Base-by-base conservation (phyloP, 2,329 filamentous ascomycete genomes). In the Elsinoe necatrix region DNA sequence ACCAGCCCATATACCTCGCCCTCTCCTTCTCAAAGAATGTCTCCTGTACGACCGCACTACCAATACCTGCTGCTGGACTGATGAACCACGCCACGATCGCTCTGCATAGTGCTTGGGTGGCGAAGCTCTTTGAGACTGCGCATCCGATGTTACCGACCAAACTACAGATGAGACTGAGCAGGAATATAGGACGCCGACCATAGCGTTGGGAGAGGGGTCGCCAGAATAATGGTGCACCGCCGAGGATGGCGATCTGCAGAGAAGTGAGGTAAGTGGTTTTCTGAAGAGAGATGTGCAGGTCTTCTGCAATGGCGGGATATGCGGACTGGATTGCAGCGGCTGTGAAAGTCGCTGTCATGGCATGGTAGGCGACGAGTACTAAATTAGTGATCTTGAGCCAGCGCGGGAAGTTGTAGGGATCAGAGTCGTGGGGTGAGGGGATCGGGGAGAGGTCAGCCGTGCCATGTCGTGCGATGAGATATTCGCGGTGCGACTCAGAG, bases 301-400 rank as follows among this genome's bases (percentile, higher is more conserved):
- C 77, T 21, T 68, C 65, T 1, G 78, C 71, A 27, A 82, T 80
- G 21, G 72, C 69, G 45, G 73, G 71, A 61, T 77, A 82, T 3
- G 79, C 79, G 1, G 75, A 74, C 59, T 78, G 76, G 58, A 81
- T 80, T 2, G 72, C 67, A 0, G 77, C 71, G 1, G 79, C 77
- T 0, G 72, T 77, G 59, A 81, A 80, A 0, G 77, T 78, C 50
- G 72, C 70, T 74, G 81, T 81, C 65, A 75, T 75, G 12, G 77
- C 77, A 50, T 61, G 60, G 45, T 67, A 67, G 21, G 78, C 76
- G 14, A 83, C 78, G 8, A 82, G 72, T 9, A 74, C 57, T 0
- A 83, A 67, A 58, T 82, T 80, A 55, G 69, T 57, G 0, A 70
- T 65, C 76, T 81, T 82, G 77, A 77, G 79, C 73, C 76, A 77